Evolutionary conservation across 2,329 filamentous ascomycete genomes (phyloP).

Genomic region (Fusarium sp.): DNA sequence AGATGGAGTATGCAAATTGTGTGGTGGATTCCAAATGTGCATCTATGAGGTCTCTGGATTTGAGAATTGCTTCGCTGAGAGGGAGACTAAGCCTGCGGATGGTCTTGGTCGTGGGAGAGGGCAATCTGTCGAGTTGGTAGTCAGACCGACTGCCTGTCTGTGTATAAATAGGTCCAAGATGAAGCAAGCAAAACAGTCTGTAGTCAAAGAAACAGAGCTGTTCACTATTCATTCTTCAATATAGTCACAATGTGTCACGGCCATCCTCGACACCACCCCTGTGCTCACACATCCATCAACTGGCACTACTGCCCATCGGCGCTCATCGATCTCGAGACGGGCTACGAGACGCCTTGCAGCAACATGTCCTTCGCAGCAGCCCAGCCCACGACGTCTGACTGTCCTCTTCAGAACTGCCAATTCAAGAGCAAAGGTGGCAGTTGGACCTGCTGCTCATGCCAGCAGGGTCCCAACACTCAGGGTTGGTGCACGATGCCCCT

Average conservation of each 20-base stretch:
- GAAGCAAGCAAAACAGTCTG: constrained; percentile 1
- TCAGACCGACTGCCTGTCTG: neutral
- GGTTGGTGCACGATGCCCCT: constrained; percentile 63
- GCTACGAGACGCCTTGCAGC: constrained; percentile 61
- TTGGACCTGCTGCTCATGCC: constrained; percentile 67
- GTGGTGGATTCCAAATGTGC: constrained; percentile 71
- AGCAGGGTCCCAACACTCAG: constrained; percentile 61
- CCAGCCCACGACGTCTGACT: constrained; percentile 57
- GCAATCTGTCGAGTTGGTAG: constrained; percentile 29
- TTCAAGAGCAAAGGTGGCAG: constrained; percentile 61
- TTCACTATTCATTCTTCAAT: neutral
- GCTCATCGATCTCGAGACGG: constrained; percentile 61
- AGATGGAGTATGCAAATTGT: constrained; percentile 19
- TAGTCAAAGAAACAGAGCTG: neutral
- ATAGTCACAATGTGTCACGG: constrained; percentile 62
- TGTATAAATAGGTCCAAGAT: constrained; percentile 37
- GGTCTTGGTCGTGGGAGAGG: constrained; percentile 19
- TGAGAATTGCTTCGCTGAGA: constrained; percentile 71
- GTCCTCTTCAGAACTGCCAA: constrained; percentile 63
- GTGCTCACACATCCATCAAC: constrained; percentile 64
- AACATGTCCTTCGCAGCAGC: constrained; percentile 60
- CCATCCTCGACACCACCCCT: constrained; percentile 63
- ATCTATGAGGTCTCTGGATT: constrained; percentile 51
- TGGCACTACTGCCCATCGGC: constrained; percentile 64
- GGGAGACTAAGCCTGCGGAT: constrained; percentile 64